A percentile compares a stretch with the other conserved stretches of the same genome.
phyloP scores from a whole-genome alignment of 2,329 filamentous ascomycete species.

The Lomentospora prolificans region DNA sequence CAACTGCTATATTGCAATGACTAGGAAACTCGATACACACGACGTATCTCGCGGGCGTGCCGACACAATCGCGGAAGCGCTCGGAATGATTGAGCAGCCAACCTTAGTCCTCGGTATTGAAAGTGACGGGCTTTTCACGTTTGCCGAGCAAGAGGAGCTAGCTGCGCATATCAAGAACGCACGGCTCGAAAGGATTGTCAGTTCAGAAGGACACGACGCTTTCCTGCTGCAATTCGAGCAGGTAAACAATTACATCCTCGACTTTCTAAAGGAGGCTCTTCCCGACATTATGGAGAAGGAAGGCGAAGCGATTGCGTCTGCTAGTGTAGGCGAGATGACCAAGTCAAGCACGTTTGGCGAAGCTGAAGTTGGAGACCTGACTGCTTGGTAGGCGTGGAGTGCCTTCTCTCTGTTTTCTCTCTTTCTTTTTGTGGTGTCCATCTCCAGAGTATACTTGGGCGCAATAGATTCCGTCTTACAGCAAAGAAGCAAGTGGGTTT shows the following conservation, averaged over 20 bases:
- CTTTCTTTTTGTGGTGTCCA: too few species aligned
- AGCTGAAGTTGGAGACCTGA: slow-evolving; percentile 92
- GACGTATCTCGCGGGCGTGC: slow-evolving; percentile 76
- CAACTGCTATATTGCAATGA: slow-evolving; percentile 99
- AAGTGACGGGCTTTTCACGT: slow-evolving; percentile 91
- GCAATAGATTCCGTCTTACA: neutral
- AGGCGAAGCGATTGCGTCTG: slow-evolving; percentile 32
- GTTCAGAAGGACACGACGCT: slow-evolving; percentile 89
- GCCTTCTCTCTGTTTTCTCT: neutral
- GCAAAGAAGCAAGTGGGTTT: neutral
- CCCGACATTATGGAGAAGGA: slow-evolving; percentile 77
- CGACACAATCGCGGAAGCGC: slow-evolving; percentile 59
- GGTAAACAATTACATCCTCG: slow-evolving; percentile 79
- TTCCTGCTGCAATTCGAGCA: slow-evolving; percentile 96
- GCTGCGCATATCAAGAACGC: slow-evolving; percentile 72
- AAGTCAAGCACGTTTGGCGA: slow-evolving; percentile 93
- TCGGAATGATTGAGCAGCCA: slow-evolving; percentile 78
- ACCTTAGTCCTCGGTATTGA: slow-evolving; percentile 89
- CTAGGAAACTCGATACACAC: slow-evolving; percentile 93
- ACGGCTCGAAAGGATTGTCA: slow-evolving; percentile 77
- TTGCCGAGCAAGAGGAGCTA: slow-evolving; percentile 89
- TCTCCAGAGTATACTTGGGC: neutral
- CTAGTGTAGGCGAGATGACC: slow-evolving; percentile 48
- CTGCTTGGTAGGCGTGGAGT: slow-evolving; percentile 57
- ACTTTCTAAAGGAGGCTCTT: slow-evolving; percentile 71